Base-by-base conservation (phyloP, 1,284 basidiomycete species). In the Ceratobasidium sp. region DNA sequence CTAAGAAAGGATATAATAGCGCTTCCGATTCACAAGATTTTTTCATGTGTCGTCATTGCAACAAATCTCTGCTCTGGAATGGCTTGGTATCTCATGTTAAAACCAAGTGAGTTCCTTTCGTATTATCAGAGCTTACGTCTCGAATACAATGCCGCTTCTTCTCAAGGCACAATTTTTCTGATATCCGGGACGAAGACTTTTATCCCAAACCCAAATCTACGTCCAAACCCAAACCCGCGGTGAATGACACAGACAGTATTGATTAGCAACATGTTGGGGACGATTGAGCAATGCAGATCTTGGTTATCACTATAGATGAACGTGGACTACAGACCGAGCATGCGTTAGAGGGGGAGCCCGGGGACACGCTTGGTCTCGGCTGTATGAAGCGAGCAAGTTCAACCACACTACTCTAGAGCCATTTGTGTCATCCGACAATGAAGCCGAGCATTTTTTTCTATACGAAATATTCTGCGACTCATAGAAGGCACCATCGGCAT, bases 141-240 rank as follows among this genome's bases (percentile, higher is more conserved):
- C 9, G 7, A 23, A 38, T 40, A 52, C 44, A 17, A 50, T 67
- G 12, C 26, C 17, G 38, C 28, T 65, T 57, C 44, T 15, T 64
- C 56, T 48, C 10, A 12, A 75, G 73, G 26, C 73, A 75, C 57
- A 33, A 26, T 17, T 75, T 75, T 56, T 57, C 50, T 52, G 73
- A 75, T 56, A 66, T 75, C 50, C 73, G 73, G 17, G 73, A 75
- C 20, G 73, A 75, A 56, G 73, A 75, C 62, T 75, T 75, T 40
- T 75, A 75, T 44, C 73, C 73, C 17, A 75, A 75, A 10, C 73
- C 73, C 12, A 75, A 70, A 26, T 15, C 59, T 40, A 7, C 50
- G n/a, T n/a, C 59, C 15, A n/a, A 52, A 26, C 50, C 66, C 38
- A 23, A 65, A 17, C 62, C 38, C 12, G 62, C 15, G 40, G 40